Base-by-base conservation (phyloP, 140 eudicot genomes). In the Erigeron philadelphicus region DNA sequence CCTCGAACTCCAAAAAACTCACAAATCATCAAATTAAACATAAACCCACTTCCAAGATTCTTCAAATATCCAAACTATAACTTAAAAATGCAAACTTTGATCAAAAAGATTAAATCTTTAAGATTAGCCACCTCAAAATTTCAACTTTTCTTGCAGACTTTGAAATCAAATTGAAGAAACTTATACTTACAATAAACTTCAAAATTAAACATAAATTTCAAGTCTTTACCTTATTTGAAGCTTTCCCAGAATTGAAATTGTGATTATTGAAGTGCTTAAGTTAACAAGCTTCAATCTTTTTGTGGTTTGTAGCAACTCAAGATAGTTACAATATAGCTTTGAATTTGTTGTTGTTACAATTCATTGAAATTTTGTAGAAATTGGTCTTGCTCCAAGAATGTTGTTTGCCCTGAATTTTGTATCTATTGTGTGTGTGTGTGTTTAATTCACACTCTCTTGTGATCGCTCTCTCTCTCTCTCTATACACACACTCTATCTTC, bases 291-390 rank as follows among this genome's bases (percentile, higher is more conserved):
- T 61, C 77, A 64, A 71, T 75, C 47, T 71, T 21, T 66, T 42
- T 70, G 75, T 69, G 65, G 75, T 66, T 71, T 57, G 67, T 77
- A 18, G 72, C 68, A 78, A 75, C 80, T 75, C 78, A 75, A 53
- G 67, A 11, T 60, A 52, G 76, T 25, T 11, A 18, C 19, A 67
- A 61, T 48, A 73, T 48, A 73, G 78, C 70, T 74, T 17, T 15
- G 52, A 56, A 77, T 76, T 77, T 52, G 62, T 65, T 52, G 62
- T 65, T 49, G 59, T 18, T 53, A 12, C 69, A 66, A 75, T 44
- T 8, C 49, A 59, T 43, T 49, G 71, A 75, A 31, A 73, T n/a
- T 60, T 65, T 75, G 69, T 40, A 31, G 48, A 45, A 79, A 72
- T 72, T 66, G 70, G 64, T 31, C 60, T 71, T 61, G 65, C 86